These are phyloP conservation scores for Fusarium tricinctum DNA, from an alignment of 2,329 filamentous ascomycete species.

Conservation along the genomic window DNA sequence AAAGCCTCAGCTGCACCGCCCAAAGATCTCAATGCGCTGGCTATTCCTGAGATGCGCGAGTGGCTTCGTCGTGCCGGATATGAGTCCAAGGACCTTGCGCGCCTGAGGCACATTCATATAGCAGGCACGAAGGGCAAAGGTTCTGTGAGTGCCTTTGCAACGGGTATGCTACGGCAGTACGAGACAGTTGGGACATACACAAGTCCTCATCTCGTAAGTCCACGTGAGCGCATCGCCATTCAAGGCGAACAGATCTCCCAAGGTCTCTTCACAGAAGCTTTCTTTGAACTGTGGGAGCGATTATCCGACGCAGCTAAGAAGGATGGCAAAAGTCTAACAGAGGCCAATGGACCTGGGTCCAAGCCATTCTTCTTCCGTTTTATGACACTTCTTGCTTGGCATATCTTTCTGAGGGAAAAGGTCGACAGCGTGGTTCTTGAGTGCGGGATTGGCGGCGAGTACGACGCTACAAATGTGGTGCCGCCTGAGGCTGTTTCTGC, in stretches of 20 bases:
- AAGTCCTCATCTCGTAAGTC: constrained; percentile 86
- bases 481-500: constrained; percentile 72
- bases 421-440: constrained; percentile 87
- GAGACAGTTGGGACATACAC: constrained; percentile 80
- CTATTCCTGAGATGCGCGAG: constrained; percentile 84
- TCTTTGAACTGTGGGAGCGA: constrained; percentile 86
- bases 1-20: constrained; percentile 58
- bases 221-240: constrained; percentile 87
- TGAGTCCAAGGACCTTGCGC: constrained; percentile 62
- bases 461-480: constrained; percentile 92
- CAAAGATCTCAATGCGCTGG: constrained; percentile 74
- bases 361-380: constrained; percentile 96
- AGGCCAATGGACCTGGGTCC: constrained; percentile 67
- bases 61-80: constrained; percentile 85
- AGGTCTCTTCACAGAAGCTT: constrained; percentile 78
- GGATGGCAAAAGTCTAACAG: constrained; percentile 55
- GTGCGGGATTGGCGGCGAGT: constrained; percentile 94
- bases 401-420: constrained; percentile 82
- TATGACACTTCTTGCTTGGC: constrained; percentile 88
- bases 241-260: constrained; percentile 78
- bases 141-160: constrained; percentile 86
- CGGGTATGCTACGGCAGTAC: constrained; percentile 75
- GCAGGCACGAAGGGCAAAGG: constrained; percentile 97
- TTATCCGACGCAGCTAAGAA: constrained; percentile 58
- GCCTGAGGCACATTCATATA: constrained; percentile 77